These are phyloP conservation scores for Talaromyces sp. DNA, from an alignment of 2,329 filamentous ascomycete species.

Conservation along the genomic window DNA sequence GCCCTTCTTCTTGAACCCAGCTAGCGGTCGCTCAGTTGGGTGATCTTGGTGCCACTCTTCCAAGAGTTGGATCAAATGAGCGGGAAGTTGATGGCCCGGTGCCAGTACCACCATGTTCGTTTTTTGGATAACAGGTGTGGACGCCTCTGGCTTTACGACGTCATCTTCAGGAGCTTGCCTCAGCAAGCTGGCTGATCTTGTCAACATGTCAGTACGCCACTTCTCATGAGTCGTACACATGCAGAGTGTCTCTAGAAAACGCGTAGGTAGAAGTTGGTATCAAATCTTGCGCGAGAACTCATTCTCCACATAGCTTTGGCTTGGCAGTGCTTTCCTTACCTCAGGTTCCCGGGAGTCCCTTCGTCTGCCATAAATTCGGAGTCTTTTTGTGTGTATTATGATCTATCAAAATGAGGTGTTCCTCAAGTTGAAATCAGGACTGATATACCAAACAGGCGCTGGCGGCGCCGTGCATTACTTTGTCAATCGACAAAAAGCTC, in stretches of 20 bases:
- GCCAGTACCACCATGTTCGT: not conserved
- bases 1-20: not conserved
- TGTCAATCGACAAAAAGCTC: not conserved
- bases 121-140: not conserved
- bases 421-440: not conserved
- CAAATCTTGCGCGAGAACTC: not conserved
- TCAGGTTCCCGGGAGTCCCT: not conserved
- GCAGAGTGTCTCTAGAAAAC: not conserved
- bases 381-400: not conserved
- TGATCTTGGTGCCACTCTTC: conserved; percentile 16
- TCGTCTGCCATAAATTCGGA: not conserved
- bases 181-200: not conserved
- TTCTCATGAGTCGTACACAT: not conserved
- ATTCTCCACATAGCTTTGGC: not conserved
- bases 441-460: not conserved
- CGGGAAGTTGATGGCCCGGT: not conserved
- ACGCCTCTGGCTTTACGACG: not conserved
- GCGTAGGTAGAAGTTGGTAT: not conserved
- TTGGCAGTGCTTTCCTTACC: not conserved
- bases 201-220: not conserved
- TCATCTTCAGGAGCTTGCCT: not conserved
- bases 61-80: conserved; percentile 7
- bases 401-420: not conserved
- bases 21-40: not conserved
- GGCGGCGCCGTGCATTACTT: not conserved